These are phyloP conservation scores for Epichloe baconii DNA, from an alignment of 2,329 filamentous ascomycete species.

Conservation along the genomic window DNA sequence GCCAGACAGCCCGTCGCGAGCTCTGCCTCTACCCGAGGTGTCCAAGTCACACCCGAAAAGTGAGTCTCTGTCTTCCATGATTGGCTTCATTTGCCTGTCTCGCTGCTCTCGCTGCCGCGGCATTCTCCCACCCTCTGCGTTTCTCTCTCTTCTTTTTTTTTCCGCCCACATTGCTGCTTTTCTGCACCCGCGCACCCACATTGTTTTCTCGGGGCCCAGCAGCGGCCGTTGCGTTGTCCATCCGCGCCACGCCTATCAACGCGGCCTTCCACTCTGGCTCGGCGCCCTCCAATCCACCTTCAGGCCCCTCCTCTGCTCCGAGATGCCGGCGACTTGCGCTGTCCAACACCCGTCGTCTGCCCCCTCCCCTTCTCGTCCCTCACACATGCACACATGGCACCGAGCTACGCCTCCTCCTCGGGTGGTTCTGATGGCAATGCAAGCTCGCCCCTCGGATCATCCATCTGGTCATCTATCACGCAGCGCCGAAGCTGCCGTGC, in stretches of 20 bases:
- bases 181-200: not conserved
- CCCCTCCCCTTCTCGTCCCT: not conserved
- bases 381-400: too few species aligned
- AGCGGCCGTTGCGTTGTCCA: slow-evolving; percentile 1
- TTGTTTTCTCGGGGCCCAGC: not conserved
- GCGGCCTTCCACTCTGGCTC: slow-evolving; percentile 3
- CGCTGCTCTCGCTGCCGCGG: too few species aligned
- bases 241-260: slow-evolving; percentile 1
- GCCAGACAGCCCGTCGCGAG: slow-evolving; percentile 29
- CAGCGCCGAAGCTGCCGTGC: too few species aligned
- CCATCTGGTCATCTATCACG: too few species aligned
- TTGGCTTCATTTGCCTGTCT: not conserved
- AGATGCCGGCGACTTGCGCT: slow-evolving; percentile 5
- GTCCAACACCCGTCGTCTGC: not conserved
- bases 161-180: not conserved
- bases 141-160: not conserved
- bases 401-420: too few species aligned
- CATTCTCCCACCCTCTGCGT: slow-evolving; percentile 2
- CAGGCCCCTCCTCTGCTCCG: slow-evolving; percentile 4
- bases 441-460: too few species aligned
- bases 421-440: too few species aligned
- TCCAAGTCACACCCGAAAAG: slow-evolving; percentile 39
- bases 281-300: not conserved
- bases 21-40: slow-evolving; percentile 33
- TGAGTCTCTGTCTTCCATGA: slow-evolving; percentile 24